These are phyloP conservation scores for Boletus rubroflammeus DNA, from an alignment of 768 basidiomycete genomes.

Conservation along the genomic window DNA sequence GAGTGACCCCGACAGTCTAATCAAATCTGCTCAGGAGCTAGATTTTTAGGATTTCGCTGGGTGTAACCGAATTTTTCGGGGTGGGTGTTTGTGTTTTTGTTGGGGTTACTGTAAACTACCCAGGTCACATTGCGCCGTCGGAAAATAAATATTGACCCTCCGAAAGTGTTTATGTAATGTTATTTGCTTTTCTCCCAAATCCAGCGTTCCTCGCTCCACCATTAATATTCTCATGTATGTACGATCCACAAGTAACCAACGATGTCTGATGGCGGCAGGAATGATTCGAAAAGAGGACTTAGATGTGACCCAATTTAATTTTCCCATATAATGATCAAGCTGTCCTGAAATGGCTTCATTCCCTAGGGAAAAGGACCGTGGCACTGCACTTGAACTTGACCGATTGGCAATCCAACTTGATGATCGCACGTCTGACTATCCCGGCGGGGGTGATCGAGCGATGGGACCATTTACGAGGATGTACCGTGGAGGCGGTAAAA, in stretches of 20 bases:
- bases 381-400: too few species aligned
- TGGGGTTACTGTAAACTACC: slow-evolving; percentile 30
- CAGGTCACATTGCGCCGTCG: slow-evolving; percentile 25
- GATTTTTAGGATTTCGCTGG: slow-evolving; percentile 29
- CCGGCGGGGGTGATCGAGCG: too few species aligned
- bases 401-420: too few species aligned
- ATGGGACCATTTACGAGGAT: too few species aligned
- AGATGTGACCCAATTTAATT: not conserved
- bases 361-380: not conserved
- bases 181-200: not conserved
- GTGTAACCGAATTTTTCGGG: slow-evolving; percentile 30
- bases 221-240: too few species aligned
- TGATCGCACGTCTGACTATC: too few species aligned
- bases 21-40: slow-evolving; percentile 25
- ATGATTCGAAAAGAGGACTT: not conserved
- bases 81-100: slow-evolving; percentile 26
- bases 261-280: not conserved
- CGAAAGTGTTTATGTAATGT: slow-evolving; percentile 21
- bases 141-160: slow-evolving; percentile 25
- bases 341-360: not conserved
- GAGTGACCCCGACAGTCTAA: slow-evolving; percentile 1
- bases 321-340: not conserved
- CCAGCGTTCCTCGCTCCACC: not conserved
- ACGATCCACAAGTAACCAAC: not conserved
- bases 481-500: too few species aligned